Conservation (phyloP, 2,329 filamentous ascomycete species). For the Alternaria angustiovoidea region DNA sequence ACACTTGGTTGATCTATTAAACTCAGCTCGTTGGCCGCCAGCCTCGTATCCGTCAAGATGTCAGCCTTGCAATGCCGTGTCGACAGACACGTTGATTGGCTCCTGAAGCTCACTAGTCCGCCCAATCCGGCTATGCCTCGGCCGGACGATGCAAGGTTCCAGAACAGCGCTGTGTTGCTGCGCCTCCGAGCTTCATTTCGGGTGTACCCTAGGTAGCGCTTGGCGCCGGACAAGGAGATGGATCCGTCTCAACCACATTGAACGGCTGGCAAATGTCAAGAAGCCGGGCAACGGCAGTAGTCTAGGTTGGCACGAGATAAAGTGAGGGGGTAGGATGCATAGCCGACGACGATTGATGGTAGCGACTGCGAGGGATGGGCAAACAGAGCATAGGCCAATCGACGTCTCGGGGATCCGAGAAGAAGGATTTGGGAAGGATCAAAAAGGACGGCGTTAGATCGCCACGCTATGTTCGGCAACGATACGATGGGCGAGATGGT, state of each 20-base stretch:
- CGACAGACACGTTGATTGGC: constrained; percentile 1
- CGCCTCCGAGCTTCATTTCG: constrained; percentile 22
- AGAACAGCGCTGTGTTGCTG: constrained; percentile 14
- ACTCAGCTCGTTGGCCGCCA: neutral
- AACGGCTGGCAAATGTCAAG: neutral
- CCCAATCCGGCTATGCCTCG: constrained; percentile 20
- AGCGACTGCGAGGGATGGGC: neutral
- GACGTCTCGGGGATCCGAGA: constrained; percentile 2
- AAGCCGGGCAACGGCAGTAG: neutral
- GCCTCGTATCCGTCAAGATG: neutral
- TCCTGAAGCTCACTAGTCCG: neutral
- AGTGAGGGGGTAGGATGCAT: neutral
- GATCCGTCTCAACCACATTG: constrained; percentile 3
- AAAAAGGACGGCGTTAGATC: constrained; percentile 18
- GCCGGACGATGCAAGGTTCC: constrained; percentile 13
- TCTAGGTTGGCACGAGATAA: neutral
- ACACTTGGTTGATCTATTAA: neutral
- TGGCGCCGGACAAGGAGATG: constrained; percentile 2
- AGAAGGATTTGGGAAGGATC: constrained; percentile 18
- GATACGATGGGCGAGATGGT: constrained; percentile 14
- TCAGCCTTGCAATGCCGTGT: constrained; percentile 9
- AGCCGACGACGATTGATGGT: neutral
- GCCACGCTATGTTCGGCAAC: constrained; percentile 22
- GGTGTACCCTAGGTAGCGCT: constrained; percentile 15
- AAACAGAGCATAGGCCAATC: neutral